Conservation (phyloP, 1,284 basidiomycete species). For the Rhodofomes roseus region DNA sequence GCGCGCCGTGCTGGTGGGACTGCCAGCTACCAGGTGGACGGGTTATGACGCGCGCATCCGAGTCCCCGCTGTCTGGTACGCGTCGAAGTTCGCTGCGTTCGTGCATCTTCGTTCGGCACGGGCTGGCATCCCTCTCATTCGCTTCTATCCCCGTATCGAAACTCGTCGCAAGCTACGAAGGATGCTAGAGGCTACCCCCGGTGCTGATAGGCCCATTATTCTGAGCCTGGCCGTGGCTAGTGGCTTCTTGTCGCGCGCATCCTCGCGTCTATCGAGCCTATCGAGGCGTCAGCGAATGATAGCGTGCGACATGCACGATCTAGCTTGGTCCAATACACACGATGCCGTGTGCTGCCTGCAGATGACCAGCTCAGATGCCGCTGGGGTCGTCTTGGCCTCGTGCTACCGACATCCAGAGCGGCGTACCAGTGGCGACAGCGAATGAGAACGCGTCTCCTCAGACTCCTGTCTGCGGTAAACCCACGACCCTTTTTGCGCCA, state of each 20-base stretch:
- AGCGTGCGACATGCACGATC: background rate
- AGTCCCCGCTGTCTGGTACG: no score
- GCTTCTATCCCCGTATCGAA: background rate
- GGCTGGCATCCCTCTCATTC: background rate
- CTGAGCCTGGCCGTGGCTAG: background rate
- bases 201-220: background rate
- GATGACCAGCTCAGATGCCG: background rate
- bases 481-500: no score
- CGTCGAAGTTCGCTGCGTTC: no score
- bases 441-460: background rate
- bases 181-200: background rate
- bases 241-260: background rate
- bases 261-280: background rate
- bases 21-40: background rate
- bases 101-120: background rate
- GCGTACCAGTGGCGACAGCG: background rate
- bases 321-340: constrained; percentile 4
- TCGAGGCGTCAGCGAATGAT: background rate
- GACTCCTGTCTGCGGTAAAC: no score
- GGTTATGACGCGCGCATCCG: background rate
- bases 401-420: constrained; percentile 2
- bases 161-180: background rate
- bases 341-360: background rate
- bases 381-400: background rate
- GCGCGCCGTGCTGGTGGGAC: background rate